Percentiles rank a stretch among this genome's conserved stretches.
These are phyloP conservation scores for Pyrus bretschneideri DNA, from an alignment of 306 rosid species.

Conservation along the genomic window DNA sequence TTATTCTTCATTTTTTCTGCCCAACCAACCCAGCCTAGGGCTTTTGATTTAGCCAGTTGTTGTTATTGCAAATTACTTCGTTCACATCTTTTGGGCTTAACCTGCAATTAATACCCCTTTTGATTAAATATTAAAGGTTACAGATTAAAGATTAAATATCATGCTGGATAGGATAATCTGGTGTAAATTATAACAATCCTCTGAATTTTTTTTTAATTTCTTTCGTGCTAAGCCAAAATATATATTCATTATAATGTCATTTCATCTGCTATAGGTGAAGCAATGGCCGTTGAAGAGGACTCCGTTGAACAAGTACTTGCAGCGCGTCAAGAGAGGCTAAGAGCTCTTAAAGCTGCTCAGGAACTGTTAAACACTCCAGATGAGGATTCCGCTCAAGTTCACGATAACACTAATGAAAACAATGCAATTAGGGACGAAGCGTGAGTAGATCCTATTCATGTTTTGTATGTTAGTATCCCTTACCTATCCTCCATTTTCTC, in stretches of 20 bases:
- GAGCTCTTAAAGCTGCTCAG: conserved; percentile 71
- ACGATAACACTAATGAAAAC: conserved; percentile 18
- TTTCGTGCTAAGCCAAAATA: no score
- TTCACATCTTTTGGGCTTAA: background rate
- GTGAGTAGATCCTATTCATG: conserved; percentile 19
- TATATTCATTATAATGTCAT: background rate
- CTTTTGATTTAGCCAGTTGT: background rate
- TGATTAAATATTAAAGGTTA: background rate
- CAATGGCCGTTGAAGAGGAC: conserved; percentile 15
- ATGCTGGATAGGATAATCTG: background rate
- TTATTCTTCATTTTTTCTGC: background rate
- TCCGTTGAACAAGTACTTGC: conserved; percentile 64
- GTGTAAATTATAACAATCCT: background rate
- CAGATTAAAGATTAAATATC: background rate
- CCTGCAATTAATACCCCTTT: background rate
- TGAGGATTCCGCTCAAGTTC: conserved; percentile 25
- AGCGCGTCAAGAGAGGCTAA: conserved; percentile 70
- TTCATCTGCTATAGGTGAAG: background rate
- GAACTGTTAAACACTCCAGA: conserved; percentile 56
- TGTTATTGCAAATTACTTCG: background rate
- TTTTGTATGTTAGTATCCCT: background rate
- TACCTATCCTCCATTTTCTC: background rate
- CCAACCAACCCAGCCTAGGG: background rate
- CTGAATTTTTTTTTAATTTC: background rate
- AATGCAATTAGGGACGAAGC: conserved; percentile 22